These are phyloP conservation scores for Jatropha multifida DNA, from an alignment of 441 rosid species.

Conservation along the genomic window DNA sequence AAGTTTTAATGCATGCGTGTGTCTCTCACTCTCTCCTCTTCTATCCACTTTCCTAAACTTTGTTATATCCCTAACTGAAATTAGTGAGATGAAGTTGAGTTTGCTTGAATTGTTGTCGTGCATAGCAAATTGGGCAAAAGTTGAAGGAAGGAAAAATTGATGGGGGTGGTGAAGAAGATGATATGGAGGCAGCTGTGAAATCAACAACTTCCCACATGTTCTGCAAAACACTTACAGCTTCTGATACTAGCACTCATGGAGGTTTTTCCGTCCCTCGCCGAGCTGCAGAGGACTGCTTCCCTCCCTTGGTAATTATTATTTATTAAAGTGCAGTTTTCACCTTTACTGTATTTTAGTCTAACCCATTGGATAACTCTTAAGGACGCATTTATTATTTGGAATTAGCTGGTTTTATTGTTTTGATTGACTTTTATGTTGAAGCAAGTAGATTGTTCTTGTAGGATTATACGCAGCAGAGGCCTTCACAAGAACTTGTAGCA, in stretches of 20 bases:
- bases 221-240: conserved; percentile 98
- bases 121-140: conserved; percentile 54
- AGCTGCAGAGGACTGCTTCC: conserved; percentile 99
- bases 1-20: neutral
- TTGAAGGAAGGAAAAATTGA: conserved; percentile 48
- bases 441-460: conserved; percentile 28
- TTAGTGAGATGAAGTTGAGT: conserved; percentile 18
- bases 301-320: conserved; percentile 67
- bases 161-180: conserved; percentile 65
- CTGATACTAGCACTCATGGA: conserved; percentile 98
- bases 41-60: neutral
- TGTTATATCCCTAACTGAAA: conserved; percentile 1
- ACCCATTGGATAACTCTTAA: neutral
- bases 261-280: conserved; percentile 98
- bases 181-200: conserved; percentile 53
- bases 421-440: neutral
- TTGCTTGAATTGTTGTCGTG: conserved; percentile 9
- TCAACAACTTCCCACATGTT: conserved; percentile 89
- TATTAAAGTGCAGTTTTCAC: neutral
- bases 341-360: neutral
- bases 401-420: neutral
- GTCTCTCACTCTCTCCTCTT: neutral
- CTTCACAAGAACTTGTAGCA: conserved; percentile 94
- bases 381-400: neutral
- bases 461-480: conserved; percentile 94